phyloP scores from a whole-genome alignment of 192 early-diverging fungal species.

The Diversispora eburnea region DNA sequence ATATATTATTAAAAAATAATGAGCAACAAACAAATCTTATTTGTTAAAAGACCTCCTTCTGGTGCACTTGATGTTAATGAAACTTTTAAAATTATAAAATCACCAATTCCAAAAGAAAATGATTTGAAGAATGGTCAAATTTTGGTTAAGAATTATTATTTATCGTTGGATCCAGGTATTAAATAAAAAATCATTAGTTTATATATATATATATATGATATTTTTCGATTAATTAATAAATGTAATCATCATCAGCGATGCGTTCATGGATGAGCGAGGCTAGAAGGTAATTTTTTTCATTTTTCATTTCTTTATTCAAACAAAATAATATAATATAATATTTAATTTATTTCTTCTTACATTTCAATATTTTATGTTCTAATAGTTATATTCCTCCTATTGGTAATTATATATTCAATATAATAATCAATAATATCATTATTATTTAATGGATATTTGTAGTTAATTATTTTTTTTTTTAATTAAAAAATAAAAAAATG shows the following conservation, averaged over 20 bases:
- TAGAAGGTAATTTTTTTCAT: conserved; percentile 33
- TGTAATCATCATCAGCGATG: conserved; percentile 32
- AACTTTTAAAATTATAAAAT: conserved; percentile 38
- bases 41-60: conserved; percentile 42
- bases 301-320: conserved; percentile 9
- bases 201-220: background rate
- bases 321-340: too few relatives aligned
- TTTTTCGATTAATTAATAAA: background rate
- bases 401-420: background rate
- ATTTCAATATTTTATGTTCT: too few relatives aligned
- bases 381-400: conserved; percentile 22
- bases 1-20: too few relatives aligned
- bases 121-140: conserved; percentile 36
- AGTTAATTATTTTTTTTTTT: background rate
- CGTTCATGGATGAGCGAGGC: conserved; percentile 48
- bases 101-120: conserved; percentile 32
- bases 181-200: background rate
- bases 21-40: conserved; percentile 40
- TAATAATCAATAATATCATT: background rate
- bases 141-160: conserved; percentile 41
- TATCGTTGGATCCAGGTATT: conserved; percentile 48
- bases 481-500: background rate
- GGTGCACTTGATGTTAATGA: conserved; percentile 37
- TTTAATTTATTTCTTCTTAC: too few relatives aligned
- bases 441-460: background rate